Percentiles rank a stretch among this genome's conserved stretches.
These are phyloP conservation scores for Zoysia pacifica DNA, from an alignment of 176 grass and related monocot genomes.

Conservation along the genomic window DNA sequence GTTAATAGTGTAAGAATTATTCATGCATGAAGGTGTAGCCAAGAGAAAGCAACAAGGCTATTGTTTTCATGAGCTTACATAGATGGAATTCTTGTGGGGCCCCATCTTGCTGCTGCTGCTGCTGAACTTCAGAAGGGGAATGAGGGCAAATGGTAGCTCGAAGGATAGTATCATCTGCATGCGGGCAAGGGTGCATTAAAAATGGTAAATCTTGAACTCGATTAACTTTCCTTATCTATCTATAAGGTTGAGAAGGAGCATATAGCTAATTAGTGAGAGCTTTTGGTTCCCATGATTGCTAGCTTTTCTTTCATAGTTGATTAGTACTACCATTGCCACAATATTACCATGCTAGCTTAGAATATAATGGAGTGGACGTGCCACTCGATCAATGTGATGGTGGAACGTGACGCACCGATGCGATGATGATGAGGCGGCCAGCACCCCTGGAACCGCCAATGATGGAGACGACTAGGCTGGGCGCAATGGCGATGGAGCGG, in stretches of 20 bases:
- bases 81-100: slow-evolving; percentile 72
- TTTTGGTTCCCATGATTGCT: slow-evolving; percentile 1
- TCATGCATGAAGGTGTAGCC: slow-evolving; percentile 8
- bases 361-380: slow-evolving; percentile 9
- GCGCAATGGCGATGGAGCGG: slow-evolving; percentile 60
- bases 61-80: slow-evolving; percentile 39
- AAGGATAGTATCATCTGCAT: slow-evolving; percentile 87
- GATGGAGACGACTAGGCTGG: slow-evolving; percentile 67
- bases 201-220: neutral
- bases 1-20: neutral
- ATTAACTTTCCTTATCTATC: neutral
- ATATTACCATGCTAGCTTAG: no score
- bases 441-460: slow-evolving; percentile 68
- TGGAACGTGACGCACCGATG: slow-evolving; percentile 54
- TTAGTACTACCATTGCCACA: no score
- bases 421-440: slow-evolving; percentile 75
- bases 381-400: neutral
- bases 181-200: neutral
- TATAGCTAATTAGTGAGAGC: neutral
- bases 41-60: neutral
- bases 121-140: slow-evolving; percentile 95
- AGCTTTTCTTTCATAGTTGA: no score
- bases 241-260: neutral
- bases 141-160: slow-evolving; percentile 82
- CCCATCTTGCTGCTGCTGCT: slow-evolving; percentile 78